phyloP scores from a whole-genome alignment of 2,329 filamentous ascomycete genomes.

The Pseudocercospora crystallina region DNA sequence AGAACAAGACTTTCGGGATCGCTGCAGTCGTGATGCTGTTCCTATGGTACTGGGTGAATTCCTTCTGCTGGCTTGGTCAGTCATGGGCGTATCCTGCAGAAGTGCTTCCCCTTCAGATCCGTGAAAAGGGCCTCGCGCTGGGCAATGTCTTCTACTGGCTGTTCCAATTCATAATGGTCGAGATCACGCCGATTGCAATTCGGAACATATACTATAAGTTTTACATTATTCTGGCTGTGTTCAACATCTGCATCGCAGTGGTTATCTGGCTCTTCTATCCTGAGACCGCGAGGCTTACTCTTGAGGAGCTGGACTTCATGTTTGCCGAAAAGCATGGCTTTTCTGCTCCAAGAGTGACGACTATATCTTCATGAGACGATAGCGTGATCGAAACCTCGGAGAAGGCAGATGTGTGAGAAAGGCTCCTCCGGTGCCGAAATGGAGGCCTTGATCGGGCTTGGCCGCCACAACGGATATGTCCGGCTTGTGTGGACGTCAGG shows the following conservation, averaged over 20 bases:
- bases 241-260: conserved; percentile 7
- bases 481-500: no score
- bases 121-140: conserved; percentile 9
- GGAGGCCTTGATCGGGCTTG: no score
- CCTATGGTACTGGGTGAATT: conserved; percentile 10
- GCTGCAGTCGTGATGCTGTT: conserved; percentile 13
- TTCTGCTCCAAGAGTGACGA: background rate
- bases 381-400: no score
- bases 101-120: conserved; percentile 9
- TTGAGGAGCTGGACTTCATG: conserved; percentile 48
- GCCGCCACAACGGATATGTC: no score
- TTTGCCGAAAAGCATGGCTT: conserved; percentile 6
- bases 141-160: conserved; percentile 17
- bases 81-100: conserved; percentile 18
- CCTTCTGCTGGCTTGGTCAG: conserved; percentile 11
- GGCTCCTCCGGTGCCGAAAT: background rate
- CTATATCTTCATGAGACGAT: background rate
- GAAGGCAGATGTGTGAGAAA: background rate
- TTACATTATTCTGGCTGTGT: conserved; percentile 13
- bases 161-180: conserved; percentile 19
- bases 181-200: conserved; percentile 37
- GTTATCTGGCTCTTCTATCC: conserved; percentile 41
- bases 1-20: conserved; percentile 3
- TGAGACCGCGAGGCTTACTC: conserved; percentile 42
- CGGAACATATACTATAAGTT: conserved; percentile 40